Conservation (phyloP, 805 yeast genomes). For the Candida vaughaniae region DNA sequence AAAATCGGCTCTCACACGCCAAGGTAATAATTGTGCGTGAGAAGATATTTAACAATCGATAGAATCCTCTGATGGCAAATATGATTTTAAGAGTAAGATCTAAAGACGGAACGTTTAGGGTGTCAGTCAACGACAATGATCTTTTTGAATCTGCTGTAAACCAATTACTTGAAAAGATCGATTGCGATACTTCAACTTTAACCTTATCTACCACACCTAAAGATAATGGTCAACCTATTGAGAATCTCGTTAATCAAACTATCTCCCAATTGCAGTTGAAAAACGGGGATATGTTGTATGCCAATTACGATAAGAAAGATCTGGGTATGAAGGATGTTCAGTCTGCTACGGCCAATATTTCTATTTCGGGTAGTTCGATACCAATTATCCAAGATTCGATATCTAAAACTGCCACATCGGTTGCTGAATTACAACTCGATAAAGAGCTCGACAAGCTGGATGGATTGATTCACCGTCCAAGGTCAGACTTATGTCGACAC, state of each 20-base stretch:
- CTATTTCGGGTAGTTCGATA: neutral
- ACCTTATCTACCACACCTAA: constrained; percentile 47
- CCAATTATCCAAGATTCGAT: constrained; percentile 3
- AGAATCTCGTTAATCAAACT: constrained; percentile 33
- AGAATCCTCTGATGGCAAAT: constrained; percentile 9
- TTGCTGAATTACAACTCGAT: constrained; percentile 67
- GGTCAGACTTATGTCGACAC: constrained; percentile 73
- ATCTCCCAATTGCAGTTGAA: constrained; percentile 48
- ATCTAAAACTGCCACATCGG: constrained; percentile 4
- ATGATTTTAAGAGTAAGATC: constrained; percentile 70
- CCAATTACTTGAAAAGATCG: constrained; percentile 30
- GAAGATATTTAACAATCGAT: too few species aligned
- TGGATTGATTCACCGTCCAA: constrained; percentile 70
- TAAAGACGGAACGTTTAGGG: constrained; percentile 79
- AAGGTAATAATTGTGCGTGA: too few species aligned
- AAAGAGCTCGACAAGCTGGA: constrained; percentile 57
- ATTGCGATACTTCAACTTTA: constrained; percentile 23
- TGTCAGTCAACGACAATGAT: constrained; percentile 46
- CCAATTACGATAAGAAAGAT: constrained; percentile 24
- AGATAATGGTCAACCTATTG: constrained; percentile 41
- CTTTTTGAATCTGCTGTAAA: constrained; percentile 47
- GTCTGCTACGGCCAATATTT: constrained; percentile 7
- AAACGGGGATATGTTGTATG: constrained; percentile 59
- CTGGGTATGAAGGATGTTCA: constrained; percentile 5
- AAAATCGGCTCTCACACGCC: neutral